phyloP scores from a whole-genome alignment of 2,329 filamentous ascomycete species.

The Alternaria consortialis region DNA sequence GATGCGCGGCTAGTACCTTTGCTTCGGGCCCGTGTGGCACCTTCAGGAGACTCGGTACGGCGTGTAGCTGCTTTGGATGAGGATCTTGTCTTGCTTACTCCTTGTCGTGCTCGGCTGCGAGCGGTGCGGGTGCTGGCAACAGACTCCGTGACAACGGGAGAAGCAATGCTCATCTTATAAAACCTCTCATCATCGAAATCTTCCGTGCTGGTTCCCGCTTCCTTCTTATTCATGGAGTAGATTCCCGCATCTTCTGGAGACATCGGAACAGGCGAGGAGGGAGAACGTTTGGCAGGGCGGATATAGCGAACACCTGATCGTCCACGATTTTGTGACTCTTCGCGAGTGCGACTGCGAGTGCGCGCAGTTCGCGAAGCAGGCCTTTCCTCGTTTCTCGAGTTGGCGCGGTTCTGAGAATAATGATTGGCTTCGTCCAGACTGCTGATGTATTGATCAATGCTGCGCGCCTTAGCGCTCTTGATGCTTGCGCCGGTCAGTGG shows the following conservation, averaged over 20 bases:
- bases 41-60: constrained; percentile 49
- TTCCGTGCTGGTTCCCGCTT: constrained; percentile 54
- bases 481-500: constrained; percentile 60
- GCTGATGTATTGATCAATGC: constrained; percentile 84
- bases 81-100: constrained; percentile 46
- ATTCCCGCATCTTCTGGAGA: constrained; percentile 78
- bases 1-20: constrained; percentile 45
- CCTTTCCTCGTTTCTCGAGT: constrained; percentile 56
- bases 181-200: constrained; percentile 59
- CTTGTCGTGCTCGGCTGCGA: constrained; percentile 46
- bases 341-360: constrained; percentile 60
- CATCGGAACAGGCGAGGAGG: constrained; percentile 93
- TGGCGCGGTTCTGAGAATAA: constrained; percentile 55
- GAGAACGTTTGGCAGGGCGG: constrained; percentile 82
- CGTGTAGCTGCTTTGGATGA: constrained; percentile 46
- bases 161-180: constrained; percentile 53
- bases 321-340: constrained; percentile 75
- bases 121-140: constrained; percentile 46
- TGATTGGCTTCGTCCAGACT: constrained; percentile 81
- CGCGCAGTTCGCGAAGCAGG: constrained; percentile 57
- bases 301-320: constrained; percentile 72
- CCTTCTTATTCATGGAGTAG: constrained; percentile 57
- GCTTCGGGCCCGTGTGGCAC: constrained; percentile 34
- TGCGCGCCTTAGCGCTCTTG: constrained; percentile 67
- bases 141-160: constrained; percentile 50